Evolutionary conservation across 202 grass and related monocot species (phyloP).

Genomic region (Musa balbisiana): DNA sequence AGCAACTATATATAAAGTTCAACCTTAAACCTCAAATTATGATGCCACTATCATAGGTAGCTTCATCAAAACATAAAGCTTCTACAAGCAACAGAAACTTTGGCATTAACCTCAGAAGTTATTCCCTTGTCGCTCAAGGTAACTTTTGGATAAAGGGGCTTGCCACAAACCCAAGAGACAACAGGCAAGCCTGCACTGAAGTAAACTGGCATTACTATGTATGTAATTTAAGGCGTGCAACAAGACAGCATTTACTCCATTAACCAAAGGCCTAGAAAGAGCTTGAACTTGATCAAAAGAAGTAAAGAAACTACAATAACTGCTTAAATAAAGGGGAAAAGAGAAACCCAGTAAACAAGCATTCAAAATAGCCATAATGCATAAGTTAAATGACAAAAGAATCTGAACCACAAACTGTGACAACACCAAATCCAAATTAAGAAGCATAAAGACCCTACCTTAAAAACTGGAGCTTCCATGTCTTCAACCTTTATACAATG

Average conservation of each 20-base stretch:
- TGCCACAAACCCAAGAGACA: slow-evolving; percentile 4
- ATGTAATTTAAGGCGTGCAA: neutral
- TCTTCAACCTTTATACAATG: slow-evolving; percentile 74
- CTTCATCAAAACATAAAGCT: neutral
- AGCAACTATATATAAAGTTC: neutral
- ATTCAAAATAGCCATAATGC: neutral
- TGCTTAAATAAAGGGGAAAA: neutral
- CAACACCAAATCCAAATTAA: neutral
- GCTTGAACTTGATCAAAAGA: neutral
- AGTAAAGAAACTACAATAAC: neutral
- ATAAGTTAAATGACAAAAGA: slow-evolving; percentile 1
- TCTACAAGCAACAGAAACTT: neutral
- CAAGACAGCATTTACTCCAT: neutral
- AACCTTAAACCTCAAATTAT: neutral
- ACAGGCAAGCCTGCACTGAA: neutral
- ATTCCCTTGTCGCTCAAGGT: slow-evolving; percentile 3
- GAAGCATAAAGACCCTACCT: slow-evolving; percentile 39
- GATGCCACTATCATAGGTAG: neutral
- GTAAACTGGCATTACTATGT: neutral
- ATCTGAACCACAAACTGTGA: slow-evolving; percentile 6
- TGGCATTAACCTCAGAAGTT: neutral
- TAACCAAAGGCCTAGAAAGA: neutral
- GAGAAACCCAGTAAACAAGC: neutral
- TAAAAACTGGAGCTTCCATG: slow-evolving; percentile 88
- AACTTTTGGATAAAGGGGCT: slow-evolving; percentile 3